A percentile compares a stretch with the other conserved stretches of the same genome.
phyloP scores from a whole-genome alignment of 495 filamentous ascomycete species.

The Extremus antarcticus region DNA sequence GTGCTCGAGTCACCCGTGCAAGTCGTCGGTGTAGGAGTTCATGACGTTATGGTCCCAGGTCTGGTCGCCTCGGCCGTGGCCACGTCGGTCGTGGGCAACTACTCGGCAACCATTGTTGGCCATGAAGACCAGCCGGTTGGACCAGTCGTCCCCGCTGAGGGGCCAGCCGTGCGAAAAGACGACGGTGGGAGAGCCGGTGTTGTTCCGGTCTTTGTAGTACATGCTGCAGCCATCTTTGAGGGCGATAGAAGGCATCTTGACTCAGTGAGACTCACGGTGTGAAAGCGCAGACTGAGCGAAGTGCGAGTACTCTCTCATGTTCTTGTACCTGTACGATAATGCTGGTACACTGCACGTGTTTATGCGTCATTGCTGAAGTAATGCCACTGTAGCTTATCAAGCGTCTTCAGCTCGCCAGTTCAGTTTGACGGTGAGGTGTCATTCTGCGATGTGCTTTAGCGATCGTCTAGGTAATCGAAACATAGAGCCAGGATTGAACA shows the following conservation, averaged over 20 bases:
- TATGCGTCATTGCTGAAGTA: too few species aligned
- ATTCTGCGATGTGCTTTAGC: too few species aligned
- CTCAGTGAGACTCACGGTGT: too few species aligned
- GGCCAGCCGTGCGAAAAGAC: constrained; percentile 6
- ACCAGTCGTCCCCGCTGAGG: neutral
- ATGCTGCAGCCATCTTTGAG: neutral
- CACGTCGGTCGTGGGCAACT: constrained; percentile 2
- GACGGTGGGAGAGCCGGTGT: neutral
- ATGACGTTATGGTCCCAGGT: neutral
- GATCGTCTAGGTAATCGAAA: too few species aligned
- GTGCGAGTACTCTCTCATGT: too few species aligned
- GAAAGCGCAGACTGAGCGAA: too few species aligned
- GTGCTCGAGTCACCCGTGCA: neutral
- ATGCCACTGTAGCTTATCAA: too few species aligned
- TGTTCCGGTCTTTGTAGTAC: constrained; percentile 4
- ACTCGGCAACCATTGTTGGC: neutral
- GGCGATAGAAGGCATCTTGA: constrained; percentile 1
- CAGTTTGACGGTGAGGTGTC: too few species aligned
- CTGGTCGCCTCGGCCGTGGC: constrained; percentile 1
- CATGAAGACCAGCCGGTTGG: neutral
- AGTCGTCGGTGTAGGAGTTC: constrained; percentile 2
- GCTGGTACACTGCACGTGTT: too few species aligned
- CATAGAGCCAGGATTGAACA: too few species aligned
- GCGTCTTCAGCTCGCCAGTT: too few species aligned
- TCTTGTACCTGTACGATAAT: too few species aligned